A percentile compares a stretch with the other conserved stretches of the same genome.
phyloP scores from a whole-genome alignment of 176 grass and related monocot species.

The Cenchrus americanus region DNA sequence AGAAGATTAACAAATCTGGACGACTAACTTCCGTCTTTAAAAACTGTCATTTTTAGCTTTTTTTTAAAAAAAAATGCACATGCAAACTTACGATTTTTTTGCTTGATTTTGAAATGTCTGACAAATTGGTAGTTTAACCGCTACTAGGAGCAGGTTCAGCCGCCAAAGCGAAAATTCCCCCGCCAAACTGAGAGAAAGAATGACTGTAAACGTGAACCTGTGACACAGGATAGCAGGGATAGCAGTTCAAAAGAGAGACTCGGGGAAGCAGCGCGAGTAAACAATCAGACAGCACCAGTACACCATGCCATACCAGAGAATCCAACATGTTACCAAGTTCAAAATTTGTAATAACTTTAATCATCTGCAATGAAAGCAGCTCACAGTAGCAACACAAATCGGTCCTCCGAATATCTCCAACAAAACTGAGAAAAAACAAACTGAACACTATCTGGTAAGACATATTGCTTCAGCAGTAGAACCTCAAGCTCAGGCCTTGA shows the following conservation, averaged over 20 bases:
- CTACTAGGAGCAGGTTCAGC: too few relatives aligned
- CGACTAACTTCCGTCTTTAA: not conserved
- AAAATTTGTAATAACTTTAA: slow-evolving; percentile 34
- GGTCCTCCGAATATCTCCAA: slow-evolving; percentile 26
- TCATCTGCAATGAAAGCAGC: slow-evolving; percentile 15
- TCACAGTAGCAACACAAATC: slow-evolving; percentile 39
- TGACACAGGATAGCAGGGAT: too few relatives aligned
- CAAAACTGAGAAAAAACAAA: slow-evolving; percentile 30
- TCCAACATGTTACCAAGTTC: not conserved
- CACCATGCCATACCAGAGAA: too few relatives aligned
- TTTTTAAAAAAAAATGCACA: not conserved
- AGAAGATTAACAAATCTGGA: not conserved
- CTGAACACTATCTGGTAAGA: slow-evolving; percentile 9
- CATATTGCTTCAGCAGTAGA: not conserved
- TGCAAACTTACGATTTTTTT: not conserved
- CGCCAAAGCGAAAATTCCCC: too few relatives aligned
- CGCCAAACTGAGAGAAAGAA: too few relatives aligned
- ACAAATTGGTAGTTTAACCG: too few relatives aligned
- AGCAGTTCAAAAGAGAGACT: too few relatives aligned
- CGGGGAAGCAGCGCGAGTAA: too few relatives aligned
- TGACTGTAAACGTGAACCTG: too few relatives aligned
- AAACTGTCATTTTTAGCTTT: not conserved
- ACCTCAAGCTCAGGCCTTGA: slow-evolving; percentile 43
- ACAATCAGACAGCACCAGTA: too few relatives aligned
- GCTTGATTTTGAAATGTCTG: too few relatives aligned